Evolutionary conservation across 2,329 filamentous ascomycete genomes (phyloP).

Genomic region (Ilyonectria mors-panacis): DNA sequence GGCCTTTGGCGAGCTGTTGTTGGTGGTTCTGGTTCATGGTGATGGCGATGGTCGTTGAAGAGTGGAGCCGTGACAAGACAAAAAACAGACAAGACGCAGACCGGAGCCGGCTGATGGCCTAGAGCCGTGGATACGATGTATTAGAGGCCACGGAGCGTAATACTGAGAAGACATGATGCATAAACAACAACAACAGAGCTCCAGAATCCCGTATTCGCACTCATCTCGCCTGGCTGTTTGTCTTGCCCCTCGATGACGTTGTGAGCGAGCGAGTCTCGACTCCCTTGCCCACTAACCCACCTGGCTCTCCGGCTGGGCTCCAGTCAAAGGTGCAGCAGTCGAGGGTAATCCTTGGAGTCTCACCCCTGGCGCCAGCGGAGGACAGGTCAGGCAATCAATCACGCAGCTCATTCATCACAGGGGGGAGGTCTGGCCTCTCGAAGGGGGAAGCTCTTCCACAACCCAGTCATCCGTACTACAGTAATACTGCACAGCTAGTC

Average conservation of each 20-base stretch:
- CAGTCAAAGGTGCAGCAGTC: constrained; percentile 21
- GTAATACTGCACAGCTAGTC: constrained; percentile 14
- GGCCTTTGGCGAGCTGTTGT: constrained; percentile 6
- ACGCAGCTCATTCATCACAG: constrained; percentile 19
- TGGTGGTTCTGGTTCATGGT: constrained; percentile 11
- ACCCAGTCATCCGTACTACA: constrained; percentile 2
- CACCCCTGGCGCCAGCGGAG: constrained; percentile 21
- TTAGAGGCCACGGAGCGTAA: neutral
- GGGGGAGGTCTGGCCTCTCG: constrained; percentile 19
- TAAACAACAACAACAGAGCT: neutral
- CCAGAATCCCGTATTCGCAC: neutral
- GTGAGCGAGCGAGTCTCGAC: constrained; percentile 21
- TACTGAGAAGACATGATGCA: constrained; percentile 34
- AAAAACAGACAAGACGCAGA: constrained; percentile 25
- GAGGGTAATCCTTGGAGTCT: constrained; percentile 27
- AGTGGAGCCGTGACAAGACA: constrained; percentile 28
- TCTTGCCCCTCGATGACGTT: constrained; percentile 47
- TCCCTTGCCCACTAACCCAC: constrained; percentile 14
- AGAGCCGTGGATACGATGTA: neutral
- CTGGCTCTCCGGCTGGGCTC: constrained; percentile 17
- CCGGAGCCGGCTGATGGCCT: constrained; percentile 9
- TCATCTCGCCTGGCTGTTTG: constrained; percentile 2
- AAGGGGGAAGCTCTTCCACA: constrained; percentile 21
- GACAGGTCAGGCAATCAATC: constrained; percentile 31
- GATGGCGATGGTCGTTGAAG: constrained; percentile 27